Evolutionary conservation across 2,329 filamentous ascomycete species (phyloP).

Genomic region (Dactylella cylindrospora): DNA sequence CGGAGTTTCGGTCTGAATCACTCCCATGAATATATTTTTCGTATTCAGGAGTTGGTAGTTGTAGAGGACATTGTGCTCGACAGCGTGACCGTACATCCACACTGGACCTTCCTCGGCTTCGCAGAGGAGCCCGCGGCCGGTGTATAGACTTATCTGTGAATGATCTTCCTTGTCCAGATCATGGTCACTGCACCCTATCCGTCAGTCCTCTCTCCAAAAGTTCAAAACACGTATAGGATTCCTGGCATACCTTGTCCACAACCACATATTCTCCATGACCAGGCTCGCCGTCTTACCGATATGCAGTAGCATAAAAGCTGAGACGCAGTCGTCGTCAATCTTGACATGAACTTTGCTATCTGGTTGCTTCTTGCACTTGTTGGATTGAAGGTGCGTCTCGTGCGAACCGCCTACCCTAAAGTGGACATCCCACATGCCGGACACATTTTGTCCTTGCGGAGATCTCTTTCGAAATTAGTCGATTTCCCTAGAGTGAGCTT

Average conservation of each 20-base stretch:
- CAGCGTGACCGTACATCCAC: slow-evolving; percentile 60
- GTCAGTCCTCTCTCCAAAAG: too few species aligned
- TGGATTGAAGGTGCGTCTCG: slow-evolving; percentile 50
- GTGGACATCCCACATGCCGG: slow-evolving; percentile 83
- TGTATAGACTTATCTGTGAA: slow-evolving; percentile 54
- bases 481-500: slow-evolving; percentile 67
- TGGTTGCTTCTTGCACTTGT: slow-evolving; percentile 56
- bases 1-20: slow-evolving; percentile 87
- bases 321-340: slow-evolving; percentile 52
- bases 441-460: slow-evolving; percentile 55
- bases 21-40: slow-evolving; percentile 74
- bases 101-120: slow-evolving; percentile 55
- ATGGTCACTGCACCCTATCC: slow-evolving; percentile 61
- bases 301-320: slow-evolving; percentile 54
- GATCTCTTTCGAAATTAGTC: slow-evolving; percentile 55
- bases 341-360: slow-evolving; percentile 52
- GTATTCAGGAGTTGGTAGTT: slow-evolving; percentile 84
- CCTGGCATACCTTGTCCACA: slow-evolving; percentile 53
- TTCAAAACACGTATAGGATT: neutral
- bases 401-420: slow-evolving; percentile 83
- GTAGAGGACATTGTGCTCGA: slow-evolving; percentile 61
- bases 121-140: slow-evolving; percentile 57
- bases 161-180: slow-evolving; percentile 56
- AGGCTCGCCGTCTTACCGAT: slow-evolving; percentile 50
- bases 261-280: slow-evolving; percentile 58